Base-by-base conservation (phyloP, 306 rosid species). In the Hippophae tibetana region DNA sequence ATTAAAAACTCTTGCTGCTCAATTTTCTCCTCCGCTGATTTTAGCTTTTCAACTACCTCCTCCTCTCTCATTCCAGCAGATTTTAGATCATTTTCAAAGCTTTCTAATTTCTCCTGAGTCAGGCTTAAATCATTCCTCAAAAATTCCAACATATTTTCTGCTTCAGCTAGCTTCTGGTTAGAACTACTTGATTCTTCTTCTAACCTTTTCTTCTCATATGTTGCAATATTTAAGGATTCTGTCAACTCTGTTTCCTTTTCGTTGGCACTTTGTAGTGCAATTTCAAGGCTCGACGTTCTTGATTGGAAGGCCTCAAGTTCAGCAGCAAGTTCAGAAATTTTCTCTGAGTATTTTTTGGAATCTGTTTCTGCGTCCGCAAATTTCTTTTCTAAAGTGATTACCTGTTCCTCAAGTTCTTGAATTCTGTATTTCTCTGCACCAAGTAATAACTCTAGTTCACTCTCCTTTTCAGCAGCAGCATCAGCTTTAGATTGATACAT, bases 391-490 rank as follows among this genome's bases (percentile, higher is more conserved):
- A 88, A 70, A 1, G 74, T 31, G 67, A 75, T 77, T 70, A 77
- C 67, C 65, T 88, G 96, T 64, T 86, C 94, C 66, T 93, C 95
- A 7, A 93, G 97, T 67, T 88, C 99, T 65, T 80, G 90, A 67
- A 93, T 88, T 84, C 97, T 84, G 70, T 80, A 82, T 71, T 82
- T 88, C 66, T 88, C 97, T 9, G 97, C 79, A 75, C 86, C 90
- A 45, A 93, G 88, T 51, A 93, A 73, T 71, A 84, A 74, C 80
- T 86, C 99, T 74, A 93, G 76, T 66, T 93, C 94, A 41, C 84
- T 82, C 43, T 10, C 90, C 77, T 69, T 85, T 76, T 85, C 85
- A 60, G 74, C 67, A 50, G 89, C 67, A 65, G 68, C 89, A 67
- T 81, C 93, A 51, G 62, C 72, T 75, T 83, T 92, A 59, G 80